A percentile compares a stretch with the other conserved stretches of the same genome.
phyloP scores from a whole-genome alignment of 2,329 filamentous ascomycete genomes.

The Cryphonectria parasitica region DNA sequence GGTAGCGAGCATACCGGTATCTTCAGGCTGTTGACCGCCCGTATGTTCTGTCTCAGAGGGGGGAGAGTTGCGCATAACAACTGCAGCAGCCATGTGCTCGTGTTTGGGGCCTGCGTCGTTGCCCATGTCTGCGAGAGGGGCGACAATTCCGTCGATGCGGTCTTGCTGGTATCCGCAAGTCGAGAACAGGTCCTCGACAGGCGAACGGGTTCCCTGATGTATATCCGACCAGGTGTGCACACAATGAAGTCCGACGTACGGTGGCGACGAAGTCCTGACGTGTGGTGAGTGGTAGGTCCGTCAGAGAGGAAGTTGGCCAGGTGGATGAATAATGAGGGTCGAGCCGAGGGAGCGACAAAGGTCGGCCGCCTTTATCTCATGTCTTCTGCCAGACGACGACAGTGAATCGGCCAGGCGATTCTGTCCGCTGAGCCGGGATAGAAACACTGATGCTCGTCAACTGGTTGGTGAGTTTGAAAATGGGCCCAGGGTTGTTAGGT shows the following conservation, averaged over 20 bases:
- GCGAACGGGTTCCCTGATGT: not conserved
- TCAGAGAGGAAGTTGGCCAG: not conserved
- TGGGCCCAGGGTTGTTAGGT: not conserved
- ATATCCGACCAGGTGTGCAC: not conserved
- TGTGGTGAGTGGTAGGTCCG: not conserved
- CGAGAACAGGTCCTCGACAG: not conserved
- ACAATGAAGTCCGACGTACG: not conserved
- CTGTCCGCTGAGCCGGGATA: not conserved
- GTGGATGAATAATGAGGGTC: not conserved
- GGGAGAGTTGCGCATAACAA: slow-evolving; percentile 22
- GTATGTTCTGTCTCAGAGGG: slow-evolving; percentile 22
- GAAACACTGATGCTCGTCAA: not conserved
- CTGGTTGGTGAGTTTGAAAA: not conserved
- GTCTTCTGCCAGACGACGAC: not conserved
- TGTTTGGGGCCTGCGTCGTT: slow-evolving; percentile 29
- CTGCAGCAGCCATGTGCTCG: slow-evolving; percentile 25
- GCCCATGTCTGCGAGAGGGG: slow-evolving; percentile 18
- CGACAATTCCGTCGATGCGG: not conserved
- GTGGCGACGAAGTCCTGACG: not conserved
- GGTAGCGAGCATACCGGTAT: slow-evolving; percentile 29
- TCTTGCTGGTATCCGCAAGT: not conserved
- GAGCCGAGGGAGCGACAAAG: slow-evolving; percentile 3
- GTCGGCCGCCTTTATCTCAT: slow-evolving; percentile 11
- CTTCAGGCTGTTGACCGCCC: slow-evolving; percentile 25
- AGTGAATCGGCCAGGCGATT: not conserved